Base-by-base conservation (phyloP, 495 filamentous ascomycete species). In the Opeltia flavorubescens region DNA sequence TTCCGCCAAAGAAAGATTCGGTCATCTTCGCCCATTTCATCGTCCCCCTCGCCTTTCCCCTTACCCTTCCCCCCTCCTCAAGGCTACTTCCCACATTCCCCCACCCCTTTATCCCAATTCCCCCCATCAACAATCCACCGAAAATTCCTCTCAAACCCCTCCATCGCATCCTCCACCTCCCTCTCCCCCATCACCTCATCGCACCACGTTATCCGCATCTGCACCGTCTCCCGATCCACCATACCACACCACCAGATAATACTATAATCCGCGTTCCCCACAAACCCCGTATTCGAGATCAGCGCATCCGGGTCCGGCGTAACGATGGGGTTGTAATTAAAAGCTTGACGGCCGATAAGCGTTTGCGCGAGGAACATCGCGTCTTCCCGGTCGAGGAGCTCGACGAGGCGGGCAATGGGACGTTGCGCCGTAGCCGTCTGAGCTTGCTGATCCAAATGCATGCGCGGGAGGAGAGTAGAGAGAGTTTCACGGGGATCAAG, bases 191-290 rank as follows among this genome's bases (percentile, higher is more conserved):
- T 26, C 3, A 49, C n/a, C 26, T 26, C 39, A 8, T 42, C 35
- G 26, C 43, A 43, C 24, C 38, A 49, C 4, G 25, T 41, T 0
- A 49, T 28, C 7, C 36, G 47, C 36, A 49, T 15, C 27, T 43
- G 35, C n/a, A 49, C 17, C 30, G 47, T 49, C 20, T 49, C 47
- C 26, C 36, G 36, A 15, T 49, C 47, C 4, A 49, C 25, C 35
- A 49, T 41, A 4, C 47, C 47, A 27, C 47, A 49, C 36, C 18
- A 13, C 47, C 47, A 49, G 1, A 18, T 26, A n/a, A 47, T 36
- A 0, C 30, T 20, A 2, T 17, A 6, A 8, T 47, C 18, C 17
- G n/a, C 38, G 18, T 42, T 9, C 5, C 47, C 47, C 0, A 27
- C 35, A 17, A 18, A 28, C 23, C 23, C 15, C n/a, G 15, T 28